Evolutionary conservation across 441 rosid genomes (phyloP).

Genomic region (Brassica balearica): DNA sequence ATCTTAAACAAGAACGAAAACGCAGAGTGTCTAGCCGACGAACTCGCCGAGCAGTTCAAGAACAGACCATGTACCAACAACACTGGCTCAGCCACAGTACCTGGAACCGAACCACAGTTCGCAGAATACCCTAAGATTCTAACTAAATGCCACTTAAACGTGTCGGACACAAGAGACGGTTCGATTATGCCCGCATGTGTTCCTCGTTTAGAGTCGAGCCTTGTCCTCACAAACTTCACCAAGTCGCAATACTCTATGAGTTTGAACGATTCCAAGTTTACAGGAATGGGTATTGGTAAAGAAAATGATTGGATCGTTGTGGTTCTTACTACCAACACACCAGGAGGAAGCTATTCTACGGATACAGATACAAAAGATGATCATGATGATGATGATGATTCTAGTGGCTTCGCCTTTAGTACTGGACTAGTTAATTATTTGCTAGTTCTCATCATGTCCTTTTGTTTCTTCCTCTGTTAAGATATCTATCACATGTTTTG

Average conservation of each 20-base stretch:
- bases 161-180: conserved; percentile 81
- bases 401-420: conserved; percentile 44
- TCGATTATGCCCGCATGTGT: conserved; percentile 85
- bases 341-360: conserved; percentile 70
- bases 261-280: conserved; percentile 72
- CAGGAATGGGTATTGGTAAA: conserved; percentile 82
- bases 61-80: conserved; percentile 76
- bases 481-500: conserved; percentile 14
- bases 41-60: conserved; percentile 83
- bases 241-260: conserved; percentile 58
- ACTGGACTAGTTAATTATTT: conserved; percentile 40
- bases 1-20: conserved; percentile 60
- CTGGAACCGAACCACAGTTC: conserved; percentile 82
- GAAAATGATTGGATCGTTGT: conserved; percentile 88
- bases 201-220: conserved; percentile 64
- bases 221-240: conserved; percentile 85
- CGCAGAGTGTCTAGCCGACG: conserved; percentile 86
- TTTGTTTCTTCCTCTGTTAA: conserved; percentile 49
- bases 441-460: conserved; percentile 44
- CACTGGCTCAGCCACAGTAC: conserved; percentile 82
- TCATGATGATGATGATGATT: conserved; percentile 18
- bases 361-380: background rate
- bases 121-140: conserved; percentile 64
- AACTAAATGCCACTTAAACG: conserved; percentile 75
- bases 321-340: conserved; percentile 71